Percentiles rank a stretch among this genome's conserved stretches.
Conservation (phyloP, 352 stramenopile genomes). For the Globisporangium cystogenes region DNA sequence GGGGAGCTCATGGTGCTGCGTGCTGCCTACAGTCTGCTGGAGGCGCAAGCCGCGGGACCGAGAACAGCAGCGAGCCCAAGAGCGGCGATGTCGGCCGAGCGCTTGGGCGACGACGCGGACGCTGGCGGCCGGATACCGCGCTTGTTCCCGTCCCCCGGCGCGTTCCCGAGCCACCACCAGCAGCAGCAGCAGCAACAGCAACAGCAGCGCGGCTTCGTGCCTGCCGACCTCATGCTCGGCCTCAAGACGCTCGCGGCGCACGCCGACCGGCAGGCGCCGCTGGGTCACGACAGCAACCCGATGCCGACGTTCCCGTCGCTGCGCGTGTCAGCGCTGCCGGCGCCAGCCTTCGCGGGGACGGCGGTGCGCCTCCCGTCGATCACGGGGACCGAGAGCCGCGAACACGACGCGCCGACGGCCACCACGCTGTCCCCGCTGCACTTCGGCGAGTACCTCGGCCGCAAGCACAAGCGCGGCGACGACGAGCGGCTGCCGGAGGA, state of each 20-base stretch:
- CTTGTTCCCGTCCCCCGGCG: slow-evolving; percentile 14
- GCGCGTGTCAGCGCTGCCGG: slow-evolving; percentile 8
- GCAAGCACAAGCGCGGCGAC: slow-evolving; percentile 28
- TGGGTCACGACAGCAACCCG: slow-evolving; percentile 5
- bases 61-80: background rate
- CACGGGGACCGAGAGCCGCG: background rate
- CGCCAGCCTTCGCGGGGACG: slow-evolving; percentile 5
- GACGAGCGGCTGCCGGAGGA: slow-evolving; percentile 19
- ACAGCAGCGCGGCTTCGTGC: slow-evolving; percentile 9
- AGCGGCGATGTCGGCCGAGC: background rate
- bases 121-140: slow-evolving; percentile 16
- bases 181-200: slow-evolving; percentile 5
- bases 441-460: slow-evolving; percentile 20
- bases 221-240: slow-evolving; percentile 24
- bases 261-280: slow-evolving; percentile 15
- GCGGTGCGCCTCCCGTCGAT: slow-evolving; percentile 2
- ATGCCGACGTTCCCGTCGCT: slow-evolving; percentile 10
- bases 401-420: background rate
- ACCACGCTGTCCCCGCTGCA: slow-evolving; percentile 7
- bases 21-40: slow-evolving; percentile 28
- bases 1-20: slow-evolving; percentile 25
- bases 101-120: slow-evolving; percentile 1
- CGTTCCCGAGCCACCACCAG: slow-evolving; percentile 9
- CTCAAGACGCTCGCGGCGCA: slow-evolving; percentile 28
- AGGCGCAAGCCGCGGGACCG: slow-evolving; percentile 8